Base-by-base conservation (phyloP, 805 yeast species). In the Candida stauntonica region DNA sequence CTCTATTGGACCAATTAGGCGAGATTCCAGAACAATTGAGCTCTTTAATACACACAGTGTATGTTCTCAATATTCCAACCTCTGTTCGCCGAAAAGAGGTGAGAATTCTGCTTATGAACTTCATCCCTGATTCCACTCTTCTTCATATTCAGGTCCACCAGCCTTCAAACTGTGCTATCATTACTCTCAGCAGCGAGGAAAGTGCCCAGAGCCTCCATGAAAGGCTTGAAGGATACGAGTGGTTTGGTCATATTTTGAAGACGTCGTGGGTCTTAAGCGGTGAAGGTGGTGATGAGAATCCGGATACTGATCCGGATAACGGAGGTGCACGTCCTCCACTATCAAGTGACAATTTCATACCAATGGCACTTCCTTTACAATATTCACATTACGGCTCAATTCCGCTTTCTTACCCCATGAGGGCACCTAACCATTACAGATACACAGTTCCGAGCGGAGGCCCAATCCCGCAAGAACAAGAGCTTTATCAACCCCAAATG, bases 81-180 rank as follows among this genome's bases (percentile, higher is more conserved):
- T 47, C 39, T 7, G 16, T 32, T 8, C 46, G 38, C 19, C 52
- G 58, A 57, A 44, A 51, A 15, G 48, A 50, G 24, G 35, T 54
- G n/a, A 52, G 51, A 33, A 29, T 29, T 15, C 31, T 47, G 6
- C 36, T 54, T 3, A 32, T 47, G 32, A 29, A 37, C 29, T 41
- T 36, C 26, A 36, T 52, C 32, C 42, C 50, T 7, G 54, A 52
- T 17, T 40, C 48, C 3, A 26, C 42, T 7, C 42, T 52, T 19
- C 35, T 54, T 9, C 51, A 49, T 26, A 52, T 54, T 31, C 50
- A 51, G 41, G 41, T 52, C 7, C 31, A 35, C 20, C 41, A 35
- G n/a, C 33, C 29, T 5, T 6, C 18, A 8, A 11, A 36, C 5
- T 43, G 45, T 15, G 40, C 46, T 3, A 21, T 43, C 2, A 35